Conservation (phyloP, 768 basidiomycete genomes). For the Atractiella rhizophila region DNA sequence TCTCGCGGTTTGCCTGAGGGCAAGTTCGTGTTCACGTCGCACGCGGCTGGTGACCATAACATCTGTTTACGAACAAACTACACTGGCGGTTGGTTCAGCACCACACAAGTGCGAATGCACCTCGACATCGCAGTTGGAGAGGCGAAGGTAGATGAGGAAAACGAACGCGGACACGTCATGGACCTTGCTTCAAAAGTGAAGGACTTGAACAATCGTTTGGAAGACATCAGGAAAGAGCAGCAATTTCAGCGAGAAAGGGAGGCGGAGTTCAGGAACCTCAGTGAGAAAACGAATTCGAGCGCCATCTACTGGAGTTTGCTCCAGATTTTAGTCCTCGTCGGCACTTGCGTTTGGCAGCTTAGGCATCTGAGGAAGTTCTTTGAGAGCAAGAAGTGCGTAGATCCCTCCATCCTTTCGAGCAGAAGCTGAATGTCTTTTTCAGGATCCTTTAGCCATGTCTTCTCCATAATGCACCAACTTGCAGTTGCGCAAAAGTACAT, state of each 20-base stretch:
- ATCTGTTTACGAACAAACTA: constrained; percentile 89
- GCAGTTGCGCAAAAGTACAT: too few relatives aligned
- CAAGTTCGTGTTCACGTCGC: constrained; percentile 89
- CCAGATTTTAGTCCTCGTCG: constrained; percentile 61
- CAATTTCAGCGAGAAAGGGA: constrained; percentile 94
- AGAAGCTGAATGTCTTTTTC: too few relatives aligned
- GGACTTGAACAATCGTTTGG: constrained; percentile 77
- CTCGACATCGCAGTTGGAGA: constrained; percentile 80
- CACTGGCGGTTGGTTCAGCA: constrained; percentile 27
- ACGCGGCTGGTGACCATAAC: constrained; percentile 85
- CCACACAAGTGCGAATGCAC: constrained; percentile 68
- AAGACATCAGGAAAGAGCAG: constrained; percentile 80
- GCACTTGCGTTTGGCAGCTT: constrained; percentile 78
- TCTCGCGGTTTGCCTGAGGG: constrained; percentile 77
- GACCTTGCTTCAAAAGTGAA: constrained; percentile 58
- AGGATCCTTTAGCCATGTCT: too few relatives aligned
- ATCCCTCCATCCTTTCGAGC: too few relatives aligned
- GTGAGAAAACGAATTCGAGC: constrained; percentile 66
- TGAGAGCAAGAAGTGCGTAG: constrained; percentile 14
- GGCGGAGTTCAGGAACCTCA: constrained; percentile 61
- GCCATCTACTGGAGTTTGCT: constrained; percentile 84
- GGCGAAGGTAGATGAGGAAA: constrained; percentile 60
- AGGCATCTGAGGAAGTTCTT: constrained; percentile 53
- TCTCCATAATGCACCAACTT: too few relatives aligned
- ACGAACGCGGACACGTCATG: constrained; percentile 61